Evolutionary conservation across 2,329 filamentous ascomycete genomes (phyloP).

Genomic region (Orbilia quercus): DNA sequence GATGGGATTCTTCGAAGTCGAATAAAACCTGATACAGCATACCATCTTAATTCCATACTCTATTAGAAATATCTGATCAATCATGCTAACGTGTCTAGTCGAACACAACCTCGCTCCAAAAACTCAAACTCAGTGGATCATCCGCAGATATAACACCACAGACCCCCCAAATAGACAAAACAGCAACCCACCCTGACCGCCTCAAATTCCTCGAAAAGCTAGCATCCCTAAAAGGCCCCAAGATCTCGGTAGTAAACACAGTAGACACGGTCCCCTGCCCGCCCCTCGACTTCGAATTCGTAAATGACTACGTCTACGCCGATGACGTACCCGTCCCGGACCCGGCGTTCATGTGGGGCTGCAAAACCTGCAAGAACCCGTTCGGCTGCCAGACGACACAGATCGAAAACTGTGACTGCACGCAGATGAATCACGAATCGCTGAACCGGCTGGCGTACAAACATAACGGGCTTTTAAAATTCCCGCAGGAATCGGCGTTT

Average conservation of each 20-base stretch:
- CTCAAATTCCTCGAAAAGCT: conserved; percentile 57
- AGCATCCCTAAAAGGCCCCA: conserved; percentile 60
- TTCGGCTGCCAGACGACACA: conserved; percentile 60
- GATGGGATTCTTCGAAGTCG: too few species aligned
- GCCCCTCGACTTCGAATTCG: conserved; percentile 75
- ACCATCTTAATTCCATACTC: too few species aligned
- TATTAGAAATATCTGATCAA: too few species aligned
- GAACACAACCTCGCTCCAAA: conserved; percentile 12
- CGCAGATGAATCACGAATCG: conserved; percentile 64
- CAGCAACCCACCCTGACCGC: conserved; percentile 55
- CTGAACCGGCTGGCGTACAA: conserved; percentile 57
- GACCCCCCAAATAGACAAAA: conserved; percentile 8
- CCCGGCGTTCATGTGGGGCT: conserved; percentile 75
- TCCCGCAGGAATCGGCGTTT: conserved; percentile 46
- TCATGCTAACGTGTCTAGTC: conserved; percentile 10
- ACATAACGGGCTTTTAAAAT: conserved; percentile 57
- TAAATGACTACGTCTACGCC: conserved; percentile 71
- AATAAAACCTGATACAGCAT: too few species aligned
- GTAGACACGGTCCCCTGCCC: conserved; percentile 69
- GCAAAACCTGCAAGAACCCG: conserved; percentile 68
- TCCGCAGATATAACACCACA: neutral
- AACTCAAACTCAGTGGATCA: conserved; percentile 18
- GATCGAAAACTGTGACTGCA: conserved; percentile 75
- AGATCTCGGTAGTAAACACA: conserved; percentile 74
- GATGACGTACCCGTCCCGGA: conserved; percentile 72